Evolutionary conservation across 2,329 filamentous ascomycete genomes (phyloP), one percentile per base, ranked within the genome.

Genomic region (Stemphylium vesicarium): DNA sequence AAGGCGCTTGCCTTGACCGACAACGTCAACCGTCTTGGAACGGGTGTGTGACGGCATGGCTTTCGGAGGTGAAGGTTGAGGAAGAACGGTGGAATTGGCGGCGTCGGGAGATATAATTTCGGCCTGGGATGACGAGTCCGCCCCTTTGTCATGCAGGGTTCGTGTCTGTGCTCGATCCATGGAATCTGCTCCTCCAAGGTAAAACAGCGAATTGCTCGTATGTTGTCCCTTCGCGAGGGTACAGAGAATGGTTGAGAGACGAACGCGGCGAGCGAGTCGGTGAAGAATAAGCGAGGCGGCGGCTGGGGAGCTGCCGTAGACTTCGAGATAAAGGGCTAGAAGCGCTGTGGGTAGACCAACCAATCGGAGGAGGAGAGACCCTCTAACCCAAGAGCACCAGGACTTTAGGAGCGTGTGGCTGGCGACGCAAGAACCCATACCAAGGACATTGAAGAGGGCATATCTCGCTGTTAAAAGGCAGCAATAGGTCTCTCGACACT

Each of bases 1-100:
- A 52, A 81, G 73, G 50, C 80, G 78, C 56, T 81, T 82, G 62
- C 69, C 66, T 53, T 75, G 70, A 41, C 66, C 63, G 50, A 70
- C 60, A 37, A 72, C 56, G 64, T 75, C 73, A 53, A 69, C 65
- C 24, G 70, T 69, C 57, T 64, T 67, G 44, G 73, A 72, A 54
- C 73, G 74, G 62, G 64, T 42, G 63, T 74, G 70, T 55, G 64
- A 65, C 55, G 50, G 54, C 56, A 63, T 57, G 54, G 60, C 62
- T 53, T 53, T 56, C 50, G 53, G 20, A 50, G 55, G 41, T 45
- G 48, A 26, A 46, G 44, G 59, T 56, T 54, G 50, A 38, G 60
- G 50, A 55, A 50, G 42, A 57, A 47, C 40, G 51, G 53, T 53
- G 47, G 61, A 32, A 51, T 55, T 53, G 38, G 56, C 46, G 49